A percentile compares a stretch with the other conserved stretches of the same genome.
Conservation (phyloP, 257 asterid species). For the Gynochthodes officinalis region DNA sequence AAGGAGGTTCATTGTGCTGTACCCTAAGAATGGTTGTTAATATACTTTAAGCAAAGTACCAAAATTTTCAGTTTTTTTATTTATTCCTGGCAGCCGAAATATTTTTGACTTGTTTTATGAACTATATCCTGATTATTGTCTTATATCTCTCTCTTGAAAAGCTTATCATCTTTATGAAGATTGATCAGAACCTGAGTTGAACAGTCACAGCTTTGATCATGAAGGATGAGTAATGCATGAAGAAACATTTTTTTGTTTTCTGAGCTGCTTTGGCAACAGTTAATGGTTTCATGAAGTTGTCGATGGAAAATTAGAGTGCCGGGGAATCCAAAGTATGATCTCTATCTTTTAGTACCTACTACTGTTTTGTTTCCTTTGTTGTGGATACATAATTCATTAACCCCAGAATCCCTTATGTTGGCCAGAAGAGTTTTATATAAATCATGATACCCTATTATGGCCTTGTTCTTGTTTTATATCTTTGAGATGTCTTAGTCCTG, state of each 20-base stretch:
- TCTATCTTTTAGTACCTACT: background rate
- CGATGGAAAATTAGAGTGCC: background rate
- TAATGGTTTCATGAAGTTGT: slow-evolving; percentile 5
- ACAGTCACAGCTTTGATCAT: background rate
- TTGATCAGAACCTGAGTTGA: background rate
- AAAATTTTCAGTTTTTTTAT: background rate
- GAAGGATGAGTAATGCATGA: background rate
- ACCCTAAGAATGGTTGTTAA: background rate
- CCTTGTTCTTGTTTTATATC: too few relatives aligned
- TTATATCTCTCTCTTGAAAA: background rate
- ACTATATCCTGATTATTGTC: background rate
- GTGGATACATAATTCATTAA: background rate
- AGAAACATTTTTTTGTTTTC: background rate
- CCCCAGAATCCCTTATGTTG: background rate
- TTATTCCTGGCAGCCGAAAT: background rate
- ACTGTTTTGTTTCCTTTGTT: background rate
- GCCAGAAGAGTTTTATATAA: background rate
- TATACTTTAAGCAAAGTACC: background rate
- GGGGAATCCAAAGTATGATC: background rate
- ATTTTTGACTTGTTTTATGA: background rate
- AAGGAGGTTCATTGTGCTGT: background rate
- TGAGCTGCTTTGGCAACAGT: slow-evolving; percentile 7
- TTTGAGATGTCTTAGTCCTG: background rate
- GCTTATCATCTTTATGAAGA: background rate
- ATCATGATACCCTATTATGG: background rate